A percentile compares a stretch with the other conserved stretches of the same genome.
Evolutionary conservation across 23 red algal genomes (phyloP).

Genomic region (Gracilariopsis chorda): DNA sequence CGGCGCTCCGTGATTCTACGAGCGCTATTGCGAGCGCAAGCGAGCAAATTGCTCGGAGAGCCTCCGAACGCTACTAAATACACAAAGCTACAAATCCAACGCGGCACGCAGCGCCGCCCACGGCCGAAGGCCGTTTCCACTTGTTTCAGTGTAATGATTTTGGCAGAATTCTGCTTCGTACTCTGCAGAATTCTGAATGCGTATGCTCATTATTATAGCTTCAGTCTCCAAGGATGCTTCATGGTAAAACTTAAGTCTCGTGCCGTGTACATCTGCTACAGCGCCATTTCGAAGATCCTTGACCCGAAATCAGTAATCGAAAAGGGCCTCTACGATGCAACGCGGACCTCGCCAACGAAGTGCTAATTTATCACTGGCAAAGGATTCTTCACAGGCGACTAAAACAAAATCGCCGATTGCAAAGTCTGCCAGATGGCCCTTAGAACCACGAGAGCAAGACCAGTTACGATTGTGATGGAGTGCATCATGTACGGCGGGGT

Average conservation of each 20-base stretch:
- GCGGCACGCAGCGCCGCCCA: no score
- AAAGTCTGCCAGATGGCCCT: background rate
- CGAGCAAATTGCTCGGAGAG: no score
- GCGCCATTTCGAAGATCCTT: background rate
- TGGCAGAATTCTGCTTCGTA: no score
- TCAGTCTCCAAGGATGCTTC: background rate
- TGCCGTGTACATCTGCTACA: background rate
- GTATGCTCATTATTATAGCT: no score
- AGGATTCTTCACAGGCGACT: background rate
- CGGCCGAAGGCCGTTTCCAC: no score
- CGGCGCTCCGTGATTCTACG: no score
- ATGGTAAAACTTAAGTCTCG: background rate
- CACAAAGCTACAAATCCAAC: no score
- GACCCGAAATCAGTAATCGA: background rate
- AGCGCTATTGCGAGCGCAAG: no score
- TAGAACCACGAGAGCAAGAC: background rate
- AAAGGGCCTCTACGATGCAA: background rate
- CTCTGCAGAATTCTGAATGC: no score
- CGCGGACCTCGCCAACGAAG: background rate
- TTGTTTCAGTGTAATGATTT: no score
- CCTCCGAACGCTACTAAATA: no score
- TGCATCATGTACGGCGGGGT: background rate
- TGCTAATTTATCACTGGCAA: background rate
- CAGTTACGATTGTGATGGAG: background rate
- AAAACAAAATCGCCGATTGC: background rate